phyloP scores from a whole-genome alignment of 2,329 filamentous ascomycete genomes.

The Teratosphaeria nubilosa region DNA sequence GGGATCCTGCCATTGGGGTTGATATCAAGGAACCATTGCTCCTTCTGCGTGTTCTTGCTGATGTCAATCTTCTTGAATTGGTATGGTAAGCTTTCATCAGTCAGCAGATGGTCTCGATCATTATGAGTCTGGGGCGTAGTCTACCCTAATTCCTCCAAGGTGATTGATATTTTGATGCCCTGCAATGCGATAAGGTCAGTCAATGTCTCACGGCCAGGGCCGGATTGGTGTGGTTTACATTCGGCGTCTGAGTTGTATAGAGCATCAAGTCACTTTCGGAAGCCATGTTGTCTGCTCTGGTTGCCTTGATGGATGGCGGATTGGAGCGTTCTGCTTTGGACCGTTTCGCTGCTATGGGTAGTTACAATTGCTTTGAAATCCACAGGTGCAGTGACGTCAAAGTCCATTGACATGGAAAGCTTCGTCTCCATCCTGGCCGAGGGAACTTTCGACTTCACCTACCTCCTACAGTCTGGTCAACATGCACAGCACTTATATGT shows the following conservation, averaged over 20 bases:
- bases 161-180: conserved; percentile 80
- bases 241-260: conserved; percentile 75
- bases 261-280: conserved; percentile 55
- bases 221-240: conserved; percentile 36
- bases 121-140: neutral
- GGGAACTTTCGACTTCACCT: too few species aligned
- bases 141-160: conserved; percentile 67
- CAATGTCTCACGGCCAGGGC: conserved; percentile 22
- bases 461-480: too few species aligned
- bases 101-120: neutral
- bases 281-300: conserved; percentile 8
- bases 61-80: conserved; percentile 64
- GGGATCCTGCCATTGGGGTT: conserved; percentile 92
- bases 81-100: conserved; percentile 50
- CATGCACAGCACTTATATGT: too few species aligned
- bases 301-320: too few species aligned
- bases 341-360: too few species aligned
- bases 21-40: conserved; percentile 79
- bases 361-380: too few species aligned
- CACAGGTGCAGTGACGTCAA: too few species aligned
- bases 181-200: conserved; percentile 63
- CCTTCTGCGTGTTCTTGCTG: conserved; percentile 66
- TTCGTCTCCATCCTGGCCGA: too few species aligned
- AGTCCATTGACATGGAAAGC: too few species aligned
- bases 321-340: too few species aligned